Percentiles rank a stretch among this genome's conserved stretches.
Evolutionary conservation across 768 basidiomycete genomes (phyloP).

Genomic region (Boletus coccyginus): DNA sequence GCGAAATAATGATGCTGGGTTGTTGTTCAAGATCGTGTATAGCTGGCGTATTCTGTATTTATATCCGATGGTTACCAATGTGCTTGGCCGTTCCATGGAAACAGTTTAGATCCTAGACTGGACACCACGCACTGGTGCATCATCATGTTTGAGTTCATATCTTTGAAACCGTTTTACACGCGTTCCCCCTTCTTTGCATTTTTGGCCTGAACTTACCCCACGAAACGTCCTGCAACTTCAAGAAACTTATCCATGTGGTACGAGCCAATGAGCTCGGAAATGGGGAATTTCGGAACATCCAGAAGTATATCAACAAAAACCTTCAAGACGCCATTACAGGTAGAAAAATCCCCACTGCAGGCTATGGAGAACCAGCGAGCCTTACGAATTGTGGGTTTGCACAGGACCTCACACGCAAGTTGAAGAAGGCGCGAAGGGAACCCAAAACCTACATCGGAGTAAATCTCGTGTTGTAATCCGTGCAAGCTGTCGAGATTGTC

Average conservation of each 20-base stretch:
- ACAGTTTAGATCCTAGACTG: no score
- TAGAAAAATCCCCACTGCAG: neutral
- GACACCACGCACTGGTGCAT: no score
- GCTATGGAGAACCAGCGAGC: neutral
- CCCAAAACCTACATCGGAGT: no score
- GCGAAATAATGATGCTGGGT: neutral
- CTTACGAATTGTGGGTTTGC: slow-evolving; percentile 13
- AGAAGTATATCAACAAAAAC: neutral
- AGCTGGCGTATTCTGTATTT: no score
- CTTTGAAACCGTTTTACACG: neutral
- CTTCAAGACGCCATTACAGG: neutral
- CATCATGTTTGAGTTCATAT: no score
- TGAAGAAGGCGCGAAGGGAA: neutral
- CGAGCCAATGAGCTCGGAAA: neutral
- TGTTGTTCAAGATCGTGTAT: neutral
- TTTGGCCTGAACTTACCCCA: neutral
- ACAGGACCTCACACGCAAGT: slow-evolving; percentile 7
- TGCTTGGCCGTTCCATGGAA: no score
- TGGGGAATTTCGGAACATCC: slow-evolving; percentile 1
- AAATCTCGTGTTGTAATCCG: no score
- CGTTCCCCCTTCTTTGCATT: neutral
- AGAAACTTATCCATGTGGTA: slow-evolving; percentile 6
- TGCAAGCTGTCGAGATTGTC: no score
- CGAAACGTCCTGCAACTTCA: no score
- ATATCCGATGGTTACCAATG: no score